These are phyloP conservation scores for Lactarius trivialis DNA, from an alignment of 768 basidiomycete species.

Conservation along the genomic window DNA sequence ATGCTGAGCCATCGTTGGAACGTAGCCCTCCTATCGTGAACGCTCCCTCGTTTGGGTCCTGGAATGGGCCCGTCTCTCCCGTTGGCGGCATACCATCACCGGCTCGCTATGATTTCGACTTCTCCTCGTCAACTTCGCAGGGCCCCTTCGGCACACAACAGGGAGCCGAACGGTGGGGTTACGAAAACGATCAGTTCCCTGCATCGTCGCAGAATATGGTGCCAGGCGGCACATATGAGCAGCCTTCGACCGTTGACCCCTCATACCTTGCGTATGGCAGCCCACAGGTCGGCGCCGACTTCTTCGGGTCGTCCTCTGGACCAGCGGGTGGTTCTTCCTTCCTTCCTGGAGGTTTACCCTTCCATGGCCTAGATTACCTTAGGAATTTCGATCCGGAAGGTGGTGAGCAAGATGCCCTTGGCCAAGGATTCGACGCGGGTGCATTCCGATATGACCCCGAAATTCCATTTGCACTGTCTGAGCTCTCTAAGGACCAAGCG, in stretches of 20 bases:
- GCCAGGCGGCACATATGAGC: conserved; percentile 9
- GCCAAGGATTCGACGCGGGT: conserved; percentile 62
- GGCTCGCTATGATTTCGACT: conserved; percentile 22
- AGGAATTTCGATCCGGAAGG: conserved; percentile 61
- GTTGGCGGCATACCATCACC: conserved; percentile 15
- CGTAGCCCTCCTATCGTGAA: conserved; percentile 48
- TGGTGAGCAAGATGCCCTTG: conserved; percentile 38
- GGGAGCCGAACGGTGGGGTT: conserved; percentile 10
- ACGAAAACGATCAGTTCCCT: conserved; percentile 18
- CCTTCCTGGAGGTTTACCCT: conserved; percentile 69
- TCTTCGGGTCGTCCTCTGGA: conserved; percentile 35
- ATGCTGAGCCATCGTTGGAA: conserved; percentile 44
- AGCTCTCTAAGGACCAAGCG: conserved; percentile 23
- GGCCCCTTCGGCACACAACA: conserved; percentile 6
- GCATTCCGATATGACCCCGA: conserved; percentile 76
- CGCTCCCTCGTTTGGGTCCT: conserved; percentile 32
- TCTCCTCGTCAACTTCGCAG: conserved; percentile 9
- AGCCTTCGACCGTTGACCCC: conserved; percentile 21
- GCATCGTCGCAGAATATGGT: conserved; percentile 7
- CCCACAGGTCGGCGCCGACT: conserved; percentile 14
- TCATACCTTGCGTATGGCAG: conserved; percentile 19
- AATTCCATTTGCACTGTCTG: conserved; percentile 56
- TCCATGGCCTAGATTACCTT: conserved; percentile 78
- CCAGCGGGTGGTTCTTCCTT: conserved; percentile 60
- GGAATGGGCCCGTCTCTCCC: conserved; percentile 21